Evolutionary conservation across 768 basidiomycete species (phyloP).

Genomic region (Macrolepiota dolichaula): DNA sequence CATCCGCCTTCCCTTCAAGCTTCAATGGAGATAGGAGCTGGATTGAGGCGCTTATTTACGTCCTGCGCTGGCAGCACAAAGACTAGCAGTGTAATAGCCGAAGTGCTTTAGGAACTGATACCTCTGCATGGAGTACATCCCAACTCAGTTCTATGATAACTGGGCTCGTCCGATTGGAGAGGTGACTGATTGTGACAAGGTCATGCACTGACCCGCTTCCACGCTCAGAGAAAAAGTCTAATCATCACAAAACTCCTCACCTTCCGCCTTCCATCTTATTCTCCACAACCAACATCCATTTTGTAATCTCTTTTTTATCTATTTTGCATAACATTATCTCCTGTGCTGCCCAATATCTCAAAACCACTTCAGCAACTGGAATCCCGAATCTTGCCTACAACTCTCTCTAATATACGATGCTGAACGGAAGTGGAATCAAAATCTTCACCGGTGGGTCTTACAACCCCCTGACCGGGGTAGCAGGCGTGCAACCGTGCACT

Average conservation of each 20-base stretch:
- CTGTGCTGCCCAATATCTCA: neutral
- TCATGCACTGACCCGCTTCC: conserved; percentile 2
- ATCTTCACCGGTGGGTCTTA: conserved; percentile 46
- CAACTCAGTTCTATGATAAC: neutral
- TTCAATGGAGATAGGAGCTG: neutral
- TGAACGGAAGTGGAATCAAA: conserved; percentile 56
- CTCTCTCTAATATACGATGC: conserved; percentile 30
- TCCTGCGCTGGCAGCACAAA: neutral
- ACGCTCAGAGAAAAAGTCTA: conserved; percentile 5
- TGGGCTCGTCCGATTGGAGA: neutral
- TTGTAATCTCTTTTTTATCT: conserved; percentile 1
- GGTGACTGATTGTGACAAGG: conserved; percentile 13
- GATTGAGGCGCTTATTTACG: neutral
- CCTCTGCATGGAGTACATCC: neutral
- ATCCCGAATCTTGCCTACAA: neutral
- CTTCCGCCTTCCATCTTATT: neutral
- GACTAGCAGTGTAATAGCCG: neutral
- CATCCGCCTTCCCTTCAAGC: neutral
- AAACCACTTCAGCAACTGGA: neutral
- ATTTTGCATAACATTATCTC: conserved; percentile 8
- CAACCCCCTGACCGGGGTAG: conserved; percentile 2
- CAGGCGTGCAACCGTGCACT: conserved; percentile 7
- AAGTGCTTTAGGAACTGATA: neutral
- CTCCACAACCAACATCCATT: neutral
- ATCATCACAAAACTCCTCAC: conserved; percentile 4